A percentile compares a stretch with the other conserved stretches of the same genome.
phyloP scores from a whole-genome alignment of 2,329 filamentous ascomycete species.

The Epichloe sp. region DNA sequence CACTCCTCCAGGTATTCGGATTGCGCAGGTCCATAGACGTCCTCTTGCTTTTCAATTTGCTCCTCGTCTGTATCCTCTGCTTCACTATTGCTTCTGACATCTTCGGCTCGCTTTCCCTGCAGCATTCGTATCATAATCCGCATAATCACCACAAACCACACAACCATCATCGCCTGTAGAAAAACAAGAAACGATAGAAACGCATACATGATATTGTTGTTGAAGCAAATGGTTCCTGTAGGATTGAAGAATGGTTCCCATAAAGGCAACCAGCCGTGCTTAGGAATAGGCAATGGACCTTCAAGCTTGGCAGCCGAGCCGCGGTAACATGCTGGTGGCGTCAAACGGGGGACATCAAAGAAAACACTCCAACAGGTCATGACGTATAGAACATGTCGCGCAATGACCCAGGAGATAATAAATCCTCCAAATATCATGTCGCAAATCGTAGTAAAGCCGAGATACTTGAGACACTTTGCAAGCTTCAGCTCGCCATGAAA shows the following conservation, averaged over 20 bases:
- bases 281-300: constrained; percentile 37
- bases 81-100: neutral
- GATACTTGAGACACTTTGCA: constrained; percentile 89
- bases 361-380: constrained; percentile 75
- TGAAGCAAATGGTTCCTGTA: constrained; percentile 68
- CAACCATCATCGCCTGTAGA: constrained; percentile 52
- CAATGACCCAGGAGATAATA: constrained; percentile 70
- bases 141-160: neutral
- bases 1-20: neutral
- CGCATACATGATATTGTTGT: constrained; percentile 55
- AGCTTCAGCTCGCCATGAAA: constrained; percentile 32
- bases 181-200: constrained; percentile 68
- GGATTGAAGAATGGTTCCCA: constrained; percentile 61
- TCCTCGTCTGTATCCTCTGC: neutral
- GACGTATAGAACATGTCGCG: constrained; percentile 70
- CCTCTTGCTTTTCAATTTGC: neutral
- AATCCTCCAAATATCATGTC: constrained; percentile 78
- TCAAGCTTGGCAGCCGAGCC: constrained; percentile 41
- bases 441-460: constrained; percentile 61
- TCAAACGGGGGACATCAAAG: constrained; percentile 45
- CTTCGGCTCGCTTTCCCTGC: neutral
- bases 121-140: neutral
- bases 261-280: constrained; percentile 45
- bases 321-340: constrained; percentile 59
- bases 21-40: neutral